Evolutionary conservation across 2,329 filamentous ascomycete genomes (phyloP).

Genomic region (Aspergillus sp.): DNA sequence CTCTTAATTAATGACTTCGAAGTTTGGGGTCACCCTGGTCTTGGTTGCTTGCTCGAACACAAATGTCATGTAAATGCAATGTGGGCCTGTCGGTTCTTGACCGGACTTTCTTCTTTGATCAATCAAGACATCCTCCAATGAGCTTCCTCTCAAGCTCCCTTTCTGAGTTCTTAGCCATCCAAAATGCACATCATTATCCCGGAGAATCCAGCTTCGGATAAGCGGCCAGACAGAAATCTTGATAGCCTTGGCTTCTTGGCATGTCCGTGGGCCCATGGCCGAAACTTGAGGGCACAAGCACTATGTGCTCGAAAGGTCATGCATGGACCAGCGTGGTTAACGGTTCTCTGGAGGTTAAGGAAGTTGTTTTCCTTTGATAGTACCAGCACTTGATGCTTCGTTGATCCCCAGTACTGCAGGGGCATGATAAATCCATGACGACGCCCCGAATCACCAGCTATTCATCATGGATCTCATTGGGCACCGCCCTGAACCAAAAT

Average conservation of each 20-base stretch:
- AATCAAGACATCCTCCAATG: not conserved
- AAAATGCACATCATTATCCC: not conserved
- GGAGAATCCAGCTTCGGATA: not conserved
- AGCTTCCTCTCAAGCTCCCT: not conserved
- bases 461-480: conserved; percentile 11
- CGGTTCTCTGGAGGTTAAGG: too few relatives aligned
- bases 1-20: not conserved
- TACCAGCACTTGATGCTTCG: too few relatives aligned
- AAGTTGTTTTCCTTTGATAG: too few relatives aligned
- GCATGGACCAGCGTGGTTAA: too few relatives aligned
- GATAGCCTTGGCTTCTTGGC: not conserved
- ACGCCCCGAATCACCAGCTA: not conserved
- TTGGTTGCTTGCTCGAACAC: not conserved
- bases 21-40: not conserved
- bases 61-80: not conserved
- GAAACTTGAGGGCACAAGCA: too few relatives aligned
- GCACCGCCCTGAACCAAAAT: conserved; percentile 12
- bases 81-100: not conserved
- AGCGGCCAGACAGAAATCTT: not conserved
- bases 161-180: not conserved
- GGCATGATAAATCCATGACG: too few relatives aligned
- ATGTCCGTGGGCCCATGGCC: not conserved
- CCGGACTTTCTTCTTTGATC: not conserved
- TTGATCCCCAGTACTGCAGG: too few relatives aligned
- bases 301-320: too few relatives aligned